phyloP scores from a whole-genome alignment of 306 rosid species.

The Carpinus fangiana region DNA sequence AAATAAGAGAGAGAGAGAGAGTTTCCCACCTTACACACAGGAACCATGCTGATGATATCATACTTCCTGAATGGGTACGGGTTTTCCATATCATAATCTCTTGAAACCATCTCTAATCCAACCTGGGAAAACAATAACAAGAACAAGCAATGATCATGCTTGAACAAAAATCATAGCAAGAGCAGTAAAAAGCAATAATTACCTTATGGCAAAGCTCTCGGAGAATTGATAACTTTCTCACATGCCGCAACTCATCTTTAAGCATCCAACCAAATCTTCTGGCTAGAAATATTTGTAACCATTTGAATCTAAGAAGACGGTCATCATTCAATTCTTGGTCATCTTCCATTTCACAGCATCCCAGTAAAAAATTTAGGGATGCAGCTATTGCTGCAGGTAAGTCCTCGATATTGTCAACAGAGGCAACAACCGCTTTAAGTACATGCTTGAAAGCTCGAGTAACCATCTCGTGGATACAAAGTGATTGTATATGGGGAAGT shows the following conservation, averaged over 20 bases:
- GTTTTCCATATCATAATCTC: conserved; percentile 82
- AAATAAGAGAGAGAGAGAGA: neutral
- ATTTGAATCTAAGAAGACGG: conserved; percentile 57
- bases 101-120: conserved; percentile 82
- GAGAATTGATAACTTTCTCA: conserved; percentile 79
- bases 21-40: conserved; percentile 79
- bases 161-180: neutral
- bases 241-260: conserved; percentile 69
- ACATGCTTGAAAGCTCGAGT: conserved; percentile 92
- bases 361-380: conserved; percentile 71
- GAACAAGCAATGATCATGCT: conserved; percentile 12
- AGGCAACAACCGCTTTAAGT: conserved; percentile 70
- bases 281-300: conserved; percentile 58
- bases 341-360: conserved; percentile 49
- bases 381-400: conserved; percentile 66
- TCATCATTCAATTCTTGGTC: conserved; percentile 47
- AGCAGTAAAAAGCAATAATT: conserved; percentile 9
- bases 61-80: conserved; percentile 66
- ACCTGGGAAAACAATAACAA: conserved; percentile 47
- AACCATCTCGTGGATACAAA: conserved; percentile 96
- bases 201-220: conserved; percentile 94
- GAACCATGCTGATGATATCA: conserved; percentile 81
- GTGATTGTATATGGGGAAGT: conserved; percentile 96
- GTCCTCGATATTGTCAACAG: conserved; percentile 51
- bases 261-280: conserved; percentile 76